A percentile compares a stretch with the other conserved stretches of the same genome.
Evolutionary conservation across 1,284 basidiomycete genomes (phyloP).

Genomic region (Calocybe gambosa): DNA sequence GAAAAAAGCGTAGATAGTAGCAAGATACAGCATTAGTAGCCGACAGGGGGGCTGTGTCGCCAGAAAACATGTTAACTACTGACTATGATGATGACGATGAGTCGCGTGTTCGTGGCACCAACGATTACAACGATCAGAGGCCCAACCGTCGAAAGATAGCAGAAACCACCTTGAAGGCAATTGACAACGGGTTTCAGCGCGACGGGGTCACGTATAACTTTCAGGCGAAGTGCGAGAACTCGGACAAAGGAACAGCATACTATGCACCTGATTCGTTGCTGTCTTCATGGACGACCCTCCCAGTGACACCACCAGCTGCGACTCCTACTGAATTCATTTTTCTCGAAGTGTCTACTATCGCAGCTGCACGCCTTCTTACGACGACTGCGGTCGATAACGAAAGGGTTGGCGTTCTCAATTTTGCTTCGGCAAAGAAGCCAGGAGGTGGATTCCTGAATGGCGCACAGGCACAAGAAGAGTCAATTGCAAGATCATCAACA

Average conservation of each 20-base stretch:
- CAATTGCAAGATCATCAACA: conserved; percentile 64
- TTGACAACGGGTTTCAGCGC: conserved; percentile 25
- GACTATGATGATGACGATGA: neutral
- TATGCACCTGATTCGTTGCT: conserved; percentile 28
- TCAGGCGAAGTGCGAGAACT: conserved; percentile 18
- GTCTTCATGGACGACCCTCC: conserved; percentile 20
- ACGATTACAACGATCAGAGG: conserved; percentile 15
- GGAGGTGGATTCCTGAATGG: conserved; percentile 68
- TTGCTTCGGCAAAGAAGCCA: conserved; percentile 64
- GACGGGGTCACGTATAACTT: conserved; percentile 22
- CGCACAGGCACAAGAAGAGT: conserved; percentile 69
- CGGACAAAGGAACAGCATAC: conserved; percentile 26
- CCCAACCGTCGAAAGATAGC: conserved; percentile 26
- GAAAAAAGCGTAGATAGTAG: too few relatives aligned
- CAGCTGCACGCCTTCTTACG: conserved; percentile 36
- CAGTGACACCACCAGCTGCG: conserved; percentile 1
- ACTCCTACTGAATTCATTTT: conserved; percentile 31
- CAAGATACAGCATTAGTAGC: too few relatives aligned
- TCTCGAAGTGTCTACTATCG: conserved; percentile 50
- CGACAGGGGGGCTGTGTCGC: too few relatives aligned
- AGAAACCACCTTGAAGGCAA: conserved; percentile 28
- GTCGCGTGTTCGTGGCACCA: conserved; percentile 2
- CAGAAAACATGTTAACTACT: neutral
- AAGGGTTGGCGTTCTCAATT: conserved; percentile 60
- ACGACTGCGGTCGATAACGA: conserved; percentile 14